Evolutionary conservation across 495 filamentous ascomycete species (phyloP).

Genomic region (Acidiella bohemica): DNA sequence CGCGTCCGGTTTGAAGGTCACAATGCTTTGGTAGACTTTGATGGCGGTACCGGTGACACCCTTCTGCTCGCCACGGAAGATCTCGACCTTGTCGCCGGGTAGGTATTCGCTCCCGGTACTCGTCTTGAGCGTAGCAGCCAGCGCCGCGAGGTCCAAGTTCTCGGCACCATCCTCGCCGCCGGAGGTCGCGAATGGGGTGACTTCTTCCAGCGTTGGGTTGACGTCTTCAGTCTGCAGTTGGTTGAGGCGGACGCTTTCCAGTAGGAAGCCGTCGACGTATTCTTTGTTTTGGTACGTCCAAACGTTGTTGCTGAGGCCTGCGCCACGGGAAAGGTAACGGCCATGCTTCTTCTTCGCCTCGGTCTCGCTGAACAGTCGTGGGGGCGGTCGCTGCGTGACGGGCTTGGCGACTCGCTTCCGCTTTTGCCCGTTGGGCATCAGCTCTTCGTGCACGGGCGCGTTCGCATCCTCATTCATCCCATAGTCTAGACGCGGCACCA

Average conservation of each 20-base stretch:
- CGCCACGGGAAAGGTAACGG: constrained; percentile 49
- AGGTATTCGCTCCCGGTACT: constrained; percentile 66
- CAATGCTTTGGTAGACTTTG: constrained; percentile 82
- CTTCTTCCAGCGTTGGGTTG: constrained; percentile 87
- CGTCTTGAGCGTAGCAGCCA: constrained; percentile 75
- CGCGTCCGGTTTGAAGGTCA: constrained; percentile 59
- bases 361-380: constrained; percentile 80
- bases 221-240: constrained; percentile 72
- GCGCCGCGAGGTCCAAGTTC: constrained; percentile 78
- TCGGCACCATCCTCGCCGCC: constrained; percentile 82
- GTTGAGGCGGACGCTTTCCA: constrained; percentile 88
- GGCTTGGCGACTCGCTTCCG: constrained; percentile 55
- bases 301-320: constrained; percentile 46
- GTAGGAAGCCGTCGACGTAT: constrained; percentile 82
- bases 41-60: constrained; percentile 75
- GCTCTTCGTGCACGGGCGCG: constrained; percentile 34
- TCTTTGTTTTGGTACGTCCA: constrained; percentile 77
- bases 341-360: constrained; percentile 83
- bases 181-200: constrained; percentile 70
- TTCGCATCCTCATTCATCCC: constrained; percentile 67
- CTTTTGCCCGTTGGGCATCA: constrained; percentile 40
- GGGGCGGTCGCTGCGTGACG: constrained; percentile 54
- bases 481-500: constrained; percentile 88
- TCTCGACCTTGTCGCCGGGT: constrained; percentile 85
- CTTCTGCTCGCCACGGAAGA: constrained; percentile 91